A percentile compares a stretch with the other conserved stretches of the same genome.
Evolutionary conservation across 306 rosid species (phyloP).

Genomic region (Mucuna pruriens): DNA sequence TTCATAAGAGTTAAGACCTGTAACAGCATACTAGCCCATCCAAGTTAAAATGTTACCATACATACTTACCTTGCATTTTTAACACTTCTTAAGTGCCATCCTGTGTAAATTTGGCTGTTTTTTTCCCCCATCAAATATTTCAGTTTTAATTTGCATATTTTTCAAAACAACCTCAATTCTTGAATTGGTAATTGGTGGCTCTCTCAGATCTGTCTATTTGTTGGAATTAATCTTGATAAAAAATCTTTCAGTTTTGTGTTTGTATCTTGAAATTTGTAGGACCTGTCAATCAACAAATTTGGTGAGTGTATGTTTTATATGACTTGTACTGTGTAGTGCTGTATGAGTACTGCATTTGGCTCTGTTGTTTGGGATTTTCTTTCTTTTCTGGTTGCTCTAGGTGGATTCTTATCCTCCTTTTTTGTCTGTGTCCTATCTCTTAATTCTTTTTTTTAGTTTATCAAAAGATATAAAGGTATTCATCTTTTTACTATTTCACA

Average conservation of each 20-base stretch:
- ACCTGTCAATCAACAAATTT: not conserved
- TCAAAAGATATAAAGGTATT: not conserved
- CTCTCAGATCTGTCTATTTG: conserved; percentile 1
- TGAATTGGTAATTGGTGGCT: not conserved
- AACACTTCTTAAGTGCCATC: not conserved
- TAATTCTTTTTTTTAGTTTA: not conserved
- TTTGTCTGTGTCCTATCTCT: not conserved
- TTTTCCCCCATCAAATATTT: conserved; percentile 8
- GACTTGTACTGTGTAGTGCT: not conserved
- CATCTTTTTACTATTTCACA: not conserved
- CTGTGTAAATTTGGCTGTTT: not conserved
- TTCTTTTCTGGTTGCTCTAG: conserved; percentile 1
- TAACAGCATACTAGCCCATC: not conserved
- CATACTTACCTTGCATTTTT: conserved; percentile 2
- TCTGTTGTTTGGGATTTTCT: not conserved
- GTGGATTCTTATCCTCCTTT: not conserved
- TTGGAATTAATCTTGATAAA: not conserved
- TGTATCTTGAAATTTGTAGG: not conserved
- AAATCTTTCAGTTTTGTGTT: not conserved
- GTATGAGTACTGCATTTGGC: conserved; percentile 9
- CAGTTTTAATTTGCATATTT: not conserved
- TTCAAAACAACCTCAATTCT: not conserved
- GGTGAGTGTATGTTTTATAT: not conserved
- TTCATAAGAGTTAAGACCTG: not conserved
- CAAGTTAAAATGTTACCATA: not conserved